A percentile compares a stretch with the other conserved stretches of the same genome.
Evolutionary conservation across 2,329 filamentous ascomycete species (phyloP).

Genomic region (Scytalidium sp.): DNA sequence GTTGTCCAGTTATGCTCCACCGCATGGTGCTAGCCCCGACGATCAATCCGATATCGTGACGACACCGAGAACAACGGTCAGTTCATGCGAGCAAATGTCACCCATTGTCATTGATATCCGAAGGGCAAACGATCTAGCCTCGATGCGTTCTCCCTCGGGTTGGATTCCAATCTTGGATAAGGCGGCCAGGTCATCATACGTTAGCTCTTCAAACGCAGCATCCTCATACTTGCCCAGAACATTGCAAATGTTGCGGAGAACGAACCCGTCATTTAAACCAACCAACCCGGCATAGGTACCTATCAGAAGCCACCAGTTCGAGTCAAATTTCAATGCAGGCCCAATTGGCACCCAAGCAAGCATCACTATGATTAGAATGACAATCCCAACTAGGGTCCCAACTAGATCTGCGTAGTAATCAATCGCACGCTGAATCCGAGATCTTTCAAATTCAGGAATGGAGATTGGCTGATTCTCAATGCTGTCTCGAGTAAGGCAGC

Average conservation of each 20-base stretch:
- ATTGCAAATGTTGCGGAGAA: conserved; percentile 39
- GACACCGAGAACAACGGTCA: conserved; percentile 24
- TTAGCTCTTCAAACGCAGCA: conserved; percentile 20
- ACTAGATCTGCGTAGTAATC: conserved; percentile 41
- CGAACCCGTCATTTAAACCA: conserved; percentile 40
- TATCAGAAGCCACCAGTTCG: conserved; percentile 44
- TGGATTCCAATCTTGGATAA: conserved; percentile 9
- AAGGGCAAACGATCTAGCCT: conserved; percentile 14
- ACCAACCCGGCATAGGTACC: conserved; percentile 44
- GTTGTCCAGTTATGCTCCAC: conserved; percentile 31
- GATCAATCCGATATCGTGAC: conserved; percentile 26
- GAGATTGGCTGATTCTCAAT: conserved; percentile 27
- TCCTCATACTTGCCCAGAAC: conserved; percentile 22
- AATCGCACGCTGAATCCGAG: conserved; percentile 32
- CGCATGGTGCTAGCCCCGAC: conserved; percentile 25
- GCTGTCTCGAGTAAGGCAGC: conserved; percentile 28
- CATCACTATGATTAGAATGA: conserved; percentile 33
- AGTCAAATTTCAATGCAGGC: conserved; percentile 33
- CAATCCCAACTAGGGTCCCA: conserved; percentile 36
- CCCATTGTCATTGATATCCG: conserved; percentile 21
- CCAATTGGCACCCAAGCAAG: conserved; percentile 36
- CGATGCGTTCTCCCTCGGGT: conserved; percentile 6
- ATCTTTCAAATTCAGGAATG: conserved; percentile 28
- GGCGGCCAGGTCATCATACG: conserved; percentile 13
- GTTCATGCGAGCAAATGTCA: conserved; percentile 24